Conservation (phyloP, 2,329 filamentous ascomycete genomes). For the Talaromyces atroroseus region DNA sequence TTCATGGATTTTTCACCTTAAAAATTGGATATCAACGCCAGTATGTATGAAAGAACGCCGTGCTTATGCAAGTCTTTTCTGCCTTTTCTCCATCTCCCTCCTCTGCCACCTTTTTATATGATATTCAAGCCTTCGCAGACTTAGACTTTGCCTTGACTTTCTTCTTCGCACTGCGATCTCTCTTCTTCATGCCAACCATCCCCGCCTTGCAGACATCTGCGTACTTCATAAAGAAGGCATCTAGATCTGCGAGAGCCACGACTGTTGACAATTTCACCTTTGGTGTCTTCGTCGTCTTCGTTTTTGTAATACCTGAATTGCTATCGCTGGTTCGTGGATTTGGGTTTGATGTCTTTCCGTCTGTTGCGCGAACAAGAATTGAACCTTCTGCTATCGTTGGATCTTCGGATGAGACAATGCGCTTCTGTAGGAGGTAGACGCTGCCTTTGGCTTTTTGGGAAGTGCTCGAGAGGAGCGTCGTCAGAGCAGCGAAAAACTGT, state of each 20-base stretch:
- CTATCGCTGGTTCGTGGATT: constrained; percentile 30
- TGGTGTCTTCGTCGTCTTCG: constrained; percentile 42
- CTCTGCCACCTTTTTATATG: neutral
- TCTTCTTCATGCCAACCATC: constrained; percentile 85
- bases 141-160: constrained; percentile 66
- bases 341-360: constrained; percentile 59
- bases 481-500: constrained; percentile 41
- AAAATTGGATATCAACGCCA: neutral
- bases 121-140: constrained; percentile 26
- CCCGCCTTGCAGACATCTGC: constrained; percentile 85
- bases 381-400: constrained; percentile 51
- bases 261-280: constrained; percentile 77
- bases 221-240: constrained; percentile 76
- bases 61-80: neutral
- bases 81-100: neutral
- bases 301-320: constrained; percentile 31
- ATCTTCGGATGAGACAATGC: constrained; percentile 54
- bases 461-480: constrained; percentile 35
- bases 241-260: constrained; percentile 69
- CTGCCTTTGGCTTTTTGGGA: constrained; percentile 38
- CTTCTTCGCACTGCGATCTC: constrained; percentile 72
- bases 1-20: neutral
- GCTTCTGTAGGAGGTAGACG: constrained; percentile 41
- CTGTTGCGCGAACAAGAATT: constrained; percentile 75
- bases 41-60: neutral